A percentile compares a stretch with the other conserved stretches of the same genome.
phyloP scores from a whole-genome alignment of 208 protist species.

The Trypanosoma boissoni region DNA sequence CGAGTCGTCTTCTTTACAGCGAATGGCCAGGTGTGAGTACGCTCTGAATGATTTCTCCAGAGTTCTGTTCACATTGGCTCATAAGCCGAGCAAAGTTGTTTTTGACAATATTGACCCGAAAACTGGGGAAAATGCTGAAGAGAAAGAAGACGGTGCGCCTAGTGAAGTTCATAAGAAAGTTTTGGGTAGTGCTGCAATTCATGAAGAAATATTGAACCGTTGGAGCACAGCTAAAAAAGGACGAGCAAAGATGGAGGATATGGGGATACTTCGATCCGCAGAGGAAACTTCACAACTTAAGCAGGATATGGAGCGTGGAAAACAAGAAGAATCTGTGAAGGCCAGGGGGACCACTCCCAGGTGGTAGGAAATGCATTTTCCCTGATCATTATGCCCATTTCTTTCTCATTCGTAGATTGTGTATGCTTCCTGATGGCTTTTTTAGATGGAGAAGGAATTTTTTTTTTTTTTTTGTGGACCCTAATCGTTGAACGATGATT shows the following conservation, averaged over 20 bases:
- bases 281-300: conserved; percentile 29
- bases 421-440: no score
- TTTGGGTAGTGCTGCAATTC: conserved; percentile 35
- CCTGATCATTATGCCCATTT: not conserved
- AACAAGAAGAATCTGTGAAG: conserved; percentile 8
- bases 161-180: conserved; percentile 54
- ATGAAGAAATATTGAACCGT: conserved; percentile 46
- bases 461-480: conserved; percentile 21
- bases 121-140: conserved; percentile 17
- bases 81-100: conserved; percentile 75
- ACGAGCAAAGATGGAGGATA: conserved; percentile 36
- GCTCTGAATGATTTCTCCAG: conserved; percentile 49
- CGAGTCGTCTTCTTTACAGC: conserved; percentile 33
- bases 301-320: conserved; percentile 24
- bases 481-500: not conserved
- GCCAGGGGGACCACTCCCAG: conserved; percentile 45
- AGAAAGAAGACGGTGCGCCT: conserved; percentile 24
- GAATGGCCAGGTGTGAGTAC: conserved; percentile 63
- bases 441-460: no score
- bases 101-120: conserved; percentile 39
- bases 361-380: conserved; percentile 29
- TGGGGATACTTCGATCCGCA: conserved; percentile 32
- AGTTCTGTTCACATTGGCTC: conserved; percentile 58
- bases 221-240: conserved; percentile 42
- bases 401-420: no score